Conservation (phyloP, 1,284 basidiomycete genomes). For the Cystobasidium slooffiae region DNA sequence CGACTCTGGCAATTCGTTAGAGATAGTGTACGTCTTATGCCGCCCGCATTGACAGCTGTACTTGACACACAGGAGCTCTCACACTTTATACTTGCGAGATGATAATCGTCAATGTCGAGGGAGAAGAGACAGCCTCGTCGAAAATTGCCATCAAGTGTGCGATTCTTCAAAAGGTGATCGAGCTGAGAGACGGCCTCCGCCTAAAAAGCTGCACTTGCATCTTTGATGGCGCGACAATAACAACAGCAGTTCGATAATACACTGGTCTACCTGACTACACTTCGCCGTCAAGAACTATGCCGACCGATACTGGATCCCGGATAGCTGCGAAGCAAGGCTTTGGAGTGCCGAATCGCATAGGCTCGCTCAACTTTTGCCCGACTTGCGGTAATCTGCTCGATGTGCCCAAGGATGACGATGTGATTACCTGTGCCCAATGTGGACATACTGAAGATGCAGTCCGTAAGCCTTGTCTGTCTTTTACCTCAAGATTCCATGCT, state of each 20-base stretch:
- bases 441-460: conserved; percentile 80
- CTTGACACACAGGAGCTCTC: no score
- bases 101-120: no score
- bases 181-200: neutral
- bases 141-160: neutral
- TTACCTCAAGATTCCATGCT: neutral
- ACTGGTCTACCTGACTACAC: neutral
- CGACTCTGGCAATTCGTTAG: no score
- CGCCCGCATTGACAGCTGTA: no score
- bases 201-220: neutral
- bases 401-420: conserved; percentile 77
- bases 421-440: conserved; percentile 86
- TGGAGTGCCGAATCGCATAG: conserved; percentile 59
- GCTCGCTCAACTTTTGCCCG: conserved; percentile 91
- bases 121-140: no score
- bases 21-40: no score
- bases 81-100: no score
- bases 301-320: conserved; percentile 20
- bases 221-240: neutral
- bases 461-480: conserved; percentile 64
- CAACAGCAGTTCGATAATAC: neutral
- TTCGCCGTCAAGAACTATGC: neutral
- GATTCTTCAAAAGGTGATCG: neutral
- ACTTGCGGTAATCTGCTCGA: conserved; percentile 87
- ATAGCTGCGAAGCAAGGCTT: conserved; percentile 20